Percentiles rank a stretch among this genome's conserved stretches.
Conservation (phyloP, 176 grass and related monocot species). For the sorghum (Sorghum bicolor) region DNA sequence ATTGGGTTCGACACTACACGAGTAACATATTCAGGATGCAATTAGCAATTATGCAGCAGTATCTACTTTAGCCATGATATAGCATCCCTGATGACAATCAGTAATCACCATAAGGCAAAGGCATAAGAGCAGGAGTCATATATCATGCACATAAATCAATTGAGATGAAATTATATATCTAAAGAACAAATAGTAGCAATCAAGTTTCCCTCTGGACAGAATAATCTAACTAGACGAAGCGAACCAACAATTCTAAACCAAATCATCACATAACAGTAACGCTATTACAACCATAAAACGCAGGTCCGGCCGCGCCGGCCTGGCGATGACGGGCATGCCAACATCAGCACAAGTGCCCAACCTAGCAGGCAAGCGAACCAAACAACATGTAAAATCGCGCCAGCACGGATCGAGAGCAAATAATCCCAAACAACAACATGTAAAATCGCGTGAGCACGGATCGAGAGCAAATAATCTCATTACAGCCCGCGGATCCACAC, state of each 20-base stretch:
- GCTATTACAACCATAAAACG: too few relatives aligned
- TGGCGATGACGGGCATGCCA: too few relatives aligned
- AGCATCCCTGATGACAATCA: too few relatives aligned
- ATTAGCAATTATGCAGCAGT: too few relatives aligned
- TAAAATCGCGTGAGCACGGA: neutral
- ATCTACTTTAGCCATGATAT: too few relatives aligned
- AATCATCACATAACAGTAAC: neutral
- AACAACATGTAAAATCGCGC: neutral
- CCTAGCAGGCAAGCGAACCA: neutral
- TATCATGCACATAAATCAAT: neutral
- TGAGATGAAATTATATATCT: neutral
- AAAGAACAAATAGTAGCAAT: too few relatives aligned
- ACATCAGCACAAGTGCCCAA: neutral
- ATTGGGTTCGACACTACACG: too few relatives aligned
- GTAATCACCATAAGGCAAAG: neutral
- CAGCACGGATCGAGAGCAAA: neutral
- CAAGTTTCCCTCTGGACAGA: neutral
- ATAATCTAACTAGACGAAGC: neutral
- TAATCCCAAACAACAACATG: neutral
- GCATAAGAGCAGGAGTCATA: neutral
- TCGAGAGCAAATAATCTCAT: too few relatives aligned
- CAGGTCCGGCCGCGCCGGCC: too few relatives aligned
- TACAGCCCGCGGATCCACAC: too few relatives aligned
- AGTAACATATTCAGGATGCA: too few relatives aligned
- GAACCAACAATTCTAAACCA: neutral